Conservation (phyloP, 805 yeast genomes). For the Teunomyces atbi region DNA sequence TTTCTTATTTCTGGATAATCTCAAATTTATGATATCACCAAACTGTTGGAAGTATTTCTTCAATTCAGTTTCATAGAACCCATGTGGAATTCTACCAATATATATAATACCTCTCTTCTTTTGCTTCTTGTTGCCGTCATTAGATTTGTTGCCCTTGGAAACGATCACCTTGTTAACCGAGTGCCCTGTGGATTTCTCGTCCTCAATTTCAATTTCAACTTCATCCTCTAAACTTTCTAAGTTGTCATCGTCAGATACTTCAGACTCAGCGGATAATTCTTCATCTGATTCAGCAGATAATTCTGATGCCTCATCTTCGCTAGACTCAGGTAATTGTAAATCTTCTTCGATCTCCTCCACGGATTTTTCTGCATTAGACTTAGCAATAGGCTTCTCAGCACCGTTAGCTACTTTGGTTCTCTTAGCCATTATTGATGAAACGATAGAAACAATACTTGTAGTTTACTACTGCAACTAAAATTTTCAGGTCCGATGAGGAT, state of each 20-base stretch:
- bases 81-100: constrained; percentile 89
- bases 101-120: constrained; percentile 67
- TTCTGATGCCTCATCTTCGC: constrained; percentile 13
- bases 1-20: constrained; percentile 83
- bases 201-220: constrained; percentile 19
- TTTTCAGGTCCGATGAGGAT: constrained; percentile 8
- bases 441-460: background rate
- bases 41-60: constrained; percentile 84
- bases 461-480: background rate
- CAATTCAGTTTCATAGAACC: constrained; percentile 82
- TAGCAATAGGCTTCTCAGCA: constrained; percentile 7
- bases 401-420: constrained; percentile 4
- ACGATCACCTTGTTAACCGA: constrained; percentile 17
- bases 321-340: constrained; percentile 17
- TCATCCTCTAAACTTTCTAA: constrained; percentile 25
- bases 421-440: constrained; percentile 5
- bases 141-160: constrained; percentile 11
- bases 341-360: constrained; percentile 23
- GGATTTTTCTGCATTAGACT: constrained; percentile 18
- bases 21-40: constrained; percentile 76
- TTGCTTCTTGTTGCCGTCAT: constrained; percentile 18
- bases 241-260: constrained; percentile 12
- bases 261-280: constrained; percentile 22
- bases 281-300: constrained; percentile 25
- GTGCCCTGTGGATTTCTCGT: constrained; percentile 20